phyloP scores from a whole-genome alignment of 1,139 yeast genomes.

The Blastobotrys serpentis region DNA sequence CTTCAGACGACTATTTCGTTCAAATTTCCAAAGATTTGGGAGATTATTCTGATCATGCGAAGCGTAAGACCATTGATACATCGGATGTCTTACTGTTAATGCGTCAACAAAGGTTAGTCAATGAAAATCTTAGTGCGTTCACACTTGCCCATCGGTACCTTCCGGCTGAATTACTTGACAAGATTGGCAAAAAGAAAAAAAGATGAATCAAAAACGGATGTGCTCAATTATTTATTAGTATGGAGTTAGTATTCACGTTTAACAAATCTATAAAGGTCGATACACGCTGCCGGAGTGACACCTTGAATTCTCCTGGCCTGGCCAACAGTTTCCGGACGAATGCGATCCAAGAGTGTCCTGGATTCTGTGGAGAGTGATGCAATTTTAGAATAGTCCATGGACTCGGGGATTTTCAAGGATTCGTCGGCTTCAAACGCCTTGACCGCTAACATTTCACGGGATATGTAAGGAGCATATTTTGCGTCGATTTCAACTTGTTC shows the following conservation, averaged over 20 bases:
- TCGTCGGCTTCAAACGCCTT: conserved; percentile 85
- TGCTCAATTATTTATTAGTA: conserved; percentile 7
- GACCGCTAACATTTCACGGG: conserved; percentile 67
- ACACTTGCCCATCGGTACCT: conserved; percentile 32
- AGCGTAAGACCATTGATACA: conserved; percentile 33
- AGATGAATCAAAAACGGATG: conserved; percentile 16
- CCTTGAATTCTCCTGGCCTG: conserved; percentile 95
- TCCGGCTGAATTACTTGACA: conserved; percentile 33
- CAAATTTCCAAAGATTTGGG: conserved; percentile 32
- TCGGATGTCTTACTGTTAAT: conserved; percentile 33
- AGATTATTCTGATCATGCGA: conserved; percentile 35
- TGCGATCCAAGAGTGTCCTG: conserved; percentile 62
- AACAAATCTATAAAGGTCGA: conserved; percentile 36
- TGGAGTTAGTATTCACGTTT: conserved; percentile 14
- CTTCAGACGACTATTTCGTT: conserved; percentile 32
- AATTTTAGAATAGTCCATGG: conserved; percentile 57
- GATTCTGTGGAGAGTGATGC: conserved; percentile 70
- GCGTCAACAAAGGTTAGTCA: conserved; percentile 30
- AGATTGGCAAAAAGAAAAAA: background rate
- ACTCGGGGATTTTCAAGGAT: conserved; percentile 59
- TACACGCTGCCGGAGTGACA: conserved; percentile 66
- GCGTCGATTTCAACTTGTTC: conserved; percentile 75
- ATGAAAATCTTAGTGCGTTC: conserved; percentile 21
- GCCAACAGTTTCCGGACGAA: conserved; percentile 87
- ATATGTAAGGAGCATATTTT: conserved; percentile 76